Evolutionary conservation across 129 eudicot genomes (phyloP).

Genomic region (Flaveria linearis): DNA sequence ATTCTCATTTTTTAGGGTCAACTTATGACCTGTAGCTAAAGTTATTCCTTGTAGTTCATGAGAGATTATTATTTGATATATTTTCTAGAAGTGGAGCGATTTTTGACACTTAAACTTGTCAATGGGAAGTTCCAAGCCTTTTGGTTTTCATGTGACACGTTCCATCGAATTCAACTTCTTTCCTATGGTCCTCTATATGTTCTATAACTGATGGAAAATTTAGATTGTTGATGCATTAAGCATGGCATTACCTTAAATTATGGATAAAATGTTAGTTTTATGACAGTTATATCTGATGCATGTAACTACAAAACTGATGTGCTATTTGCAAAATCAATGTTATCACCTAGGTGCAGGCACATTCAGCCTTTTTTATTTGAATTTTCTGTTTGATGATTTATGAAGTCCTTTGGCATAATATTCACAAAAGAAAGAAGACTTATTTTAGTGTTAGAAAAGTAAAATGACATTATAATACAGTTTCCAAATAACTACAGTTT

Average conservation of each 20-base stretch:
- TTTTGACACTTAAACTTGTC: constrained; percentile 11
- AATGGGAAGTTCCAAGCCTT: constrained; percentile 2
- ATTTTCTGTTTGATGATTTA: background rate
- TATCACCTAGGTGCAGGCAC: constrained; percentile 2
- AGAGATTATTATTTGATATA: background rate
- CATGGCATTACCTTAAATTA: background rate
- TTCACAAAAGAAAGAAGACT: background rate
- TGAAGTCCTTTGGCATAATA: background rate
- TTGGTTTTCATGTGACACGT: constrained; percentile 10
- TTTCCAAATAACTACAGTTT: background rate
- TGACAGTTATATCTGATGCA: constrained; percentile 12
- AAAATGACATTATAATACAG: background rate
- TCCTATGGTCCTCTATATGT: background rate
- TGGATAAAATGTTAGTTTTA: background rate
- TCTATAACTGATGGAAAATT: background rate
- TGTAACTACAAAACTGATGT: constrained; percentile 1
- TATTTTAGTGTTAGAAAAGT: background rate
- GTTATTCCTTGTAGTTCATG: background rate
- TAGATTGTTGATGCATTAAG: constrained; percentile 7
- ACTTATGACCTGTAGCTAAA: background rate
- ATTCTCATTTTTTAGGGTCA: constrained; percentile 20
- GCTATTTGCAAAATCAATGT: background rate
- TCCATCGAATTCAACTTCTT: background rate
- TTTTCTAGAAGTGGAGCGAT: constrained; percentile 5
- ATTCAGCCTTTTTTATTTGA: constrained; percentile 1